Conservation (phyloP, 768 basidiomycete species). For the Leucosporidium yakuticum region DNA sequence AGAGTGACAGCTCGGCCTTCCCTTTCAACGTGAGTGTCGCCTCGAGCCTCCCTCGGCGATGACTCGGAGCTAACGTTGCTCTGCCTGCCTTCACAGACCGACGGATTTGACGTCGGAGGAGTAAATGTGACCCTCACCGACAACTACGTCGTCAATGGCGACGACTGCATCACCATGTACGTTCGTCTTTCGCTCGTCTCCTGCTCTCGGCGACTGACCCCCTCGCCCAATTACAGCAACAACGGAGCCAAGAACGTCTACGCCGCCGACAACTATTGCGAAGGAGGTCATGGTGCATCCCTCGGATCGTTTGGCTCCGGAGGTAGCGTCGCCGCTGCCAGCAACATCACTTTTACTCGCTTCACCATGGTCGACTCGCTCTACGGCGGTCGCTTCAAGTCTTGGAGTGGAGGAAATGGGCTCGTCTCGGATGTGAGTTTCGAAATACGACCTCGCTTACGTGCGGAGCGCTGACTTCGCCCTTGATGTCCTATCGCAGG, state of each 20-base stretch:
- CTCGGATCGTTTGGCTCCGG: not conserved
- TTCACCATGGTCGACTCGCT: not conserved
- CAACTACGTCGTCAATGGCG: not conserved
- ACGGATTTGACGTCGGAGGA: constrained; percentile 15
- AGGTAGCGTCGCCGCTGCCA: not conserved
- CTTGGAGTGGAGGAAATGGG: not conserved
- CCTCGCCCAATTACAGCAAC: not conserved
- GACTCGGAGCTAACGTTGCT: not conserved
- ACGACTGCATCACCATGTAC: not conserved
- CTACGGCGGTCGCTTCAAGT: not conserved
- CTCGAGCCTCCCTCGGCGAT: too few species aligned
- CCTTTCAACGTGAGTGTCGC: not conserved
- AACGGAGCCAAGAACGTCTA: not conserved
- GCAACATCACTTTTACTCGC: not conserved
- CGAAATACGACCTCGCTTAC: too few species aligned
- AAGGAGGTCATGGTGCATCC: not conserved
- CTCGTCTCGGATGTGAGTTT: not conserved
- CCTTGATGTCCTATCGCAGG: too few species aligned
- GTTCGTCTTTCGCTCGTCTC: too few species aligned
- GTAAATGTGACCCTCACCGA: constrained; percentile 13
- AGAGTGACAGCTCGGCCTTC: constrained; percentile 6
- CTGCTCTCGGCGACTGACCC: too few species aligned
- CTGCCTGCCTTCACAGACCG: not conserved
- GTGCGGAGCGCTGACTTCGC: too few species aligned
- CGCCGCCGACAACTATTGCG: constrained; percentile 1